Evolutionary conservation across 768 basidiomycete species (phyloP), one percentile per base, ranked within the genome.

Genomic region (Leucosporidium yakuticum): DNA sequence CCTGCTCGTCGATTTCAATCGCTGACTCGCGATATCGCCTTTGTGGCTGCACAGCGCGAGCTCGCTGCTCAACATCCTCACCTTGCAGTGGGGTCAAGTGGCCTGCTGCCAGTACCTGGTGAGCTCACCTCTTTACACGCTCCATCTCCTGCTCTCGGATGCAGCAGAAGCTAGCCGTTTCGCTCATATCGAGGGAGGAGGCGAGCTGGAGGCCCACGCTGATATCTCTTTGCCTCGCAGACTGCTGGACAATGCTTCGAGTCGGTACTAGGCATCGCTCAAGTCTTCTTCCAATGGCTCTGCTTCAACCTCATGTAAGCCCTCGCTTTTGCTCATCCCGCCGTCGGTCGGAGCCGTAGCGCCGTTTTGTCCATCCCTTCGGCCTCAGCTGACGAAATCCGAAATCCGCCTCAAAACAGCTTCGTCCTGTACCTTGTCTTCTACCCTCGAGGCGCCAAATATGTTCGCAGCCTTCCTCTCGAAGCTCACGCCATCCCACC

Each of bases 401-500:
- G n/a, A n/a, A n/a, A n/a, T n/a, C n/a, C n/a, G n/a, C 63, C 61
- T 29, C 48, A 14, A 8, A 23, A 56, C 72, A 97, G 94, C 54
- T 82, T 97, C 66, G 83, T 94, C 0, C 84, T 99, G 3, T 98
- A 90, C 80, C 87, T 99, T 81, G 81, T 89, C 50, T 98, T 93
- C 81, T 98, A 91, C 77, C 96, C 96, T 0, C 79, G 83, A 9
- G 85, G 89, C 74, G 85, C 88, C 76, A 96, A 94, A 79, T 89
- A 87, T 76, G 79, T 75, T 27, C 64, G 62, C 25, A 64, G 60
- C n/a, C 63, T 72, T n/a, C 63, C 88, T 0, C 88, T 92, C 80
- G 83, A 93, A 7, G 91, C 92, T 20, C 80, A 95, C 27, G 84
- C 86, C 4, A 88, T 91, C 4, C 87, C 90, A 4, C 36, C 67